A percentile compares a stretch with the other conserved stretches of the same genome.
Conservation (phyloP, 169 alveolate species). For the Neospora caninum region DNA sequence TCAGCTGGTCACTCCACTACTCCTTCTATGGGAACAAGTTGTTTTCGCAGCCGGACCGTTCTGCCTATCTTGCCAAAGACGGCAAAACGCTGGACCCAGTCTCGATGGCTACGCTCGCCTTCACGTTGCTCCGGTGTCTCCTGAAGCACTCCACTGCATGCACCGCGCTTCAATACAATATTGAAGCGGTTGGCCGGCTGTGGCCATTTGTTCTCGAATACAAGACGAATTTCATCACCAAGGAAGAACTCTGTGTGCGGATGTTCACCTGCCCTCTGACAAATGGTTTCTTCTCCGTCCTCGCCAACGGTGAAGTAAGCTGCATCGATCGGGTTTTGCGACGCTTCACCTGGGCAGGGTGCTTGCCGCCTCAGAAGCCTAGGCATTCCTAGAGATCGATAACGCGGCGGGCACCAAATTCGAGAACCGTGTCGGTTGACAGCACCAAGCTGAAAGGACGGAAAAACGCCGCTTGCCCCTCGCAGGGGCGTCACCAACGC, state of each 20-base stretch:
- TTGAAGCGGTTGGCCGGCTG: constrained; percentile 31
- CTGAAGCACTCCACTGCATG: constrained; percentile 13
- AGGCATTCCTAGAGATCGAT: too few relatives aligned
- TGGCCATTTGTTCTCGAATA: constrained; percentile 38
- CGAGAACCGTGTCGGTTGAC: too few relatives aligned
- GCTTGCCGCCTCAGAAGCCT: too few relatives aligned
- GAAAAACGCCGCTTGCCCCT: too few relatives aligned
- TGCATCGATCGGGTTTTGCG: too few relatives aligned
- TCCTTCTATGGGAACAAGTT: neutral
- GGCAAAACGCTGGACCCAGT: neutral
- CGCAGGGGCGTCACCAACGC: too few relatives aligned
- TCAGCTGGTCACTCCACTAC: constrained; percentile 24
- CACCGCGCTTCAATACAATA: constrained; percentile 22
- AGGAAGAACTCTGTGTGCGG: constrained; percentile 31
- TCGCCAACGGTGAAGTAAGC: constrained; percentile 32
- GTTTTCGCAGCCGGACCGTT: neutral
- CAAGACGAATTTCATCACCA: neutral
- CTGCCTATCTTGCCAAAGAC: neutral
- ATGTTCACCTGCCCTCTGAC: constrained; percentile 39
- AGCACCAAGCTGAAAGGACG: too few relatives aligned
- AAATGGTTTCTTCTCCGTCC: constrained; percentile 23
- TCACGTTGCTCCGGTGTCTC: neutral
- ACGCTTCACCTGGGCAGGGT: too few relatives aligned
- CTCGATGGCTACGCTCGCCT: neutral
- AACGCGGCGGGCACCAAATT: too few relatives aligned